Conservation (phyloP, 805 yeast genomes). For the Candida coquimbonensis region DNA sequence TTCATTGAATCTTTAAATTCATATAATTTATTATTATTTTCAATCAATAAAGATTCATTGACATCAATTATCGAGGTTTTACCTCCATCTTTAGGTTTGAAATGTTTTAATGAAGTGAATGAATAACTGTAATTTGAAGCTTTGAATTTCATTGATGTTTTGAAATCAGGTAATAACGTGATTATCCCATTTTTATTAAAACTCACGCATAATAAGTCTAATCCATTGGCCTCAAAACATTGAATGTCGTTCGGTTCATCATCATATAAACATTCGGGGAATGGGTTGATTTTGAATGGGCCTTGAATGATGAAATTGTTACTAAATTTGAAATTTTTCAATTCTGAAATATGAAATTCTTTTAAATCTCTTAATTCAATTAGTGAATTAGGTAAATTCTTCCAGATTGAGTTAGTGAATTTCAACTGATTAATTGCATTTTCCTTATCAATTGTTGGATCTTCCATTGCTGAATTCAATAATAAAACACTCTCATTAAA, state of each 20-base stretch:
- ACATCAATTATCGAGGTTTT: not conserved
- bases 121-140: not conserved
- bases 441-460: not conserved
- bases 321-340: not conserved
- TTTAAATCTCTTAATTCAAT: slow-evolving; percentile 18
- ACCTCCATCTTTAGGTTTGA: not conserved
- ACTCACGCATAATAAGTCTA: slow-evolving; percentile 22
- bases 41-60: not conserved
- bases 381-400: slow-evolving; percentile 16
- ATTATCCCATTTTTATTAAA: slow-evolving; percentile 26
- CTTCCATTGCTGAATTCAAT: slow-evolving; percentile 22
- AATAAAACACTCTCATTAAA: slow-evolving; percentile 28
- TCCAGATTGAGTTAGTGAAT: slow-evolving; percentile 28
- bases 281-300: slow-evolving; percentile 48
- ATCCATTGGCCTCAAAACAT: slow-evolving; percentile 20
- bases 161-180: slow-evolving; percentile 26
- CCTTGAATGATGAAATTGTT: slow-evolving; percentile 35
- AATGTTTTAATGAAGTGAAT: slow-evolving; percentile 1
- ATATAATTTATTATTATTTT: not conserved
- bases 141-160: slow-evolving; percentile 30
- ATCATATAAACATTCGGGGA: slow-evolving; percentile 45
- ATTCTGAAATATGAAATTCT: slow-evolving; percentile 20
- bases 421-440: slow-evolving; percentile 28
- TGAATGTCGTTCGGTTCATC: slow-evolving; percentile 34
- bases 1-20: not conserved